These are phyloP conservation scores for Trichomonas tenax DNA, from an alignment of 208 protist genomes.

Conservation along the genomic window DNA sequence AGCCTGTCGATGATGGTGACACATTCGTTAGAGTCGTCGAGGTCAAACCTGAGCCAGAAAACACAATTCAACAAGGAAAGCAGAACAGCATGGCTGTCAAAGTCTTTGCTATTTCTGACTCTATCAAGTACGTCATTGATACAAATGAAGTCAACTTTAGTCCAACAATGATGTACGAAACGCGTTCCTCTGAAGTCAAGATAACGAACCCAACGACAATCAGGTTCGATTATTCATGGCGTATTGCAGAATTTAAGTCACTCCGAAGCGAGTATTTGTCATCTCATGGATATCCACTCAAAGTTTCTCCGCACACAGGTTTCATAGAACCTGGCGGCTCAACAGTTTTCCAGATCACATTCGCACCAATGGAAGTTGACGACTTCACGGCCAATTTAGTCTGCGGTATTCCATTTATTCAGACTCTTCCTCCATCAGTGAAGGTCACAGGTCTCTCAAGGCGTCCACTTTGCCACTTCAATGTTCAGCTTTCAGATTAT, in stretches of 20 bases:
- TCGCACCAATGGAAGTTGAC: constrained; percentile 57
- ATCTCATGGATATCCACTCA: constrained; percentile 45
- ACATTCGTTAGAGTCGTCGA: not conserved
- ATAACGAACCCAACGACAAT: constrained; percentile 64
- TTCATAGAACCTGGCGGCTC: constrained; percentile 44
- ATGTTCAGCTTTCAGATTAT: constrained; percentile 66
- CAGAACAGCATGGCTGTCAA: no score
- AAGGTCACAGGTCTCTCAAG: constrained; percentile 56
- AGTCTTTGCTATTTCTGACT: constrained; percentile 30
- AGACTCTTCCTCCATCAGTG: constrained; percentile 31
- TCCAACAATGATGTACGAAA: constrained; percentile 76
- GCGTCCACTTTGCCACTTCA: constrained; percentile 80
- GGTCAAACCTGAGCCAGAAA: constrained; percentile 27
- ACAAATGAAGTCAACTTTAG: constrained; percentile 54
- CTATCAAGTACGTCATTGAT: constrained; percentile 29
- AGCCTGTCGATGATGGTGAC: not conserved
- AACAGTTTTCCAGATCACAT: constrained; percentile 55
- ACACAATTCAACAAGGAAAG: not conserved
- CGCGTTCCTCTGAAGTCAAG: constrained; percentile 51
- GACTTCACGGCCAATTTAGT: constrained; percentile 14
- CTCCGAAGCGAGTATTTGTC: not conserved
- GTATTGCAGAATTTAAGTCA: not conserved
- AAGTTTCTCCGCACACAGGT: constrained; percentile 51
- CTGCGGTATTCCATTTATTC: not conserved
- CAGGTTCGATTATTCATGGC: constrained; percentile 55